Conservation (phyloP, 257 asterid genomes). For the Vinca minor region DNA sequence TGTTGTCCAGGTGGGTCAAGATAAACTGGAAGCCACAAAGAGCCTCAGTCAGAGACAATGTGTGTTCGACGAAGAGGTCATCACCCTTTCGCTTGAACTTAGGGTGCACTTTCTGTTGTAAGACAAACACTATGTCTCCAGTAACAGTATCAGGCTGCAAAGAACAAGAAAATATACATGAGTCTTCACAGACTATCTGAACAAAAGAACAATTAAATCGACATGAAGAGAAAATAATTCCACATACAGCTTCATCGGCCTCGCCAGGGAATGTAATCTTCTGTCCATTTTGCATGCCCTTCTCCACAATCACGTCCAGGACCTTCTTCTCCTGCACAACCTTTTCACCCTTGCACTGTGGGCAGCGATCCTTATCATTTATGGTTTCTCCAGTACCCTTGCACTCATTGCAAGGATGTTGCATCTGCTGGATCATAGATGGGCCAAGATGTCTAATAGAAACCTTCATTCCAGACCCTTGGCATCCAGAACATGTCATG, state of each 20-base stretch:
- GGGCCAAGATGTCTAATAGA: slow-evolving; percentile 86
- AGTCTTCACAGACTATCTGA: not conserved
- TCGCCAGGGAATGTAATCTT: slow-evolving; percentile 87
- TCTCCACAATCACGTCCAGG: slow-evolving; percentile 83
- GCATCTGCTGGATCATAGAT: slow-evolving; percentile 96
- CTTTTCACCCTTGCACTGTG: slow-evolving; percentile 85
- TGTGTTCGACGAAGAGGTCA: slow-evolving; percentile 73
- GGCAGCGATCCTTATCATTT: slow-evolving; percentile 68
- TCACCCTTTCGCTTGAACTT: slow-evolving; percentile 88
- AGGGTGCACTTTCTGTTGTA: slow-evolving; percentile 87
- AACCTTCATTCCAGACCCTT: slow-evolving; percentile 89
- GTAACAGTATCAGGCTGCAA: slow-evolving; percentile 91
- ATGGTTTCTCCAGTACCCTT: slow-evolving; percentile 91
- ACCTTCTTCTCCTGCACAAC: slow-evolving; percentile 82
- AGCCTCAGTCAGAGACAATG: slow-evolving; percentile 79
- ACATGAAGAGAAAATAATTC: not conserved
- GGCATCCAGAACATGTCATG: slow-evolving; percentile 73
- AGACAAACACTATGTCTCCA: slow-evolving; percentile 77
- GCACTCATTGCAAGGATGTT: slow-evolving; percentile 85
- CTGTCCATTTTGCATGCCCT: slow-evolving; percentile 94
- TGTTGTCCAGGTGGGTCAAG: slow-evolving; percentile 67
- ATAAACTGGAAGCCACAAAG: slow-evolving; percentile 87
- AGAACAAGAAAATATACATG: slow-evolving; percentile 1
- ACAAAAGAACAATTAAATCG: not conserved
- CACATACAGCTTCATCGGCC: slow-evolving; percentile 85